These are phyloP conservation scores for Cruciata laevipes DNA, from an alignment of 257 asterid species.

Conservation along the genomic window DNA sequence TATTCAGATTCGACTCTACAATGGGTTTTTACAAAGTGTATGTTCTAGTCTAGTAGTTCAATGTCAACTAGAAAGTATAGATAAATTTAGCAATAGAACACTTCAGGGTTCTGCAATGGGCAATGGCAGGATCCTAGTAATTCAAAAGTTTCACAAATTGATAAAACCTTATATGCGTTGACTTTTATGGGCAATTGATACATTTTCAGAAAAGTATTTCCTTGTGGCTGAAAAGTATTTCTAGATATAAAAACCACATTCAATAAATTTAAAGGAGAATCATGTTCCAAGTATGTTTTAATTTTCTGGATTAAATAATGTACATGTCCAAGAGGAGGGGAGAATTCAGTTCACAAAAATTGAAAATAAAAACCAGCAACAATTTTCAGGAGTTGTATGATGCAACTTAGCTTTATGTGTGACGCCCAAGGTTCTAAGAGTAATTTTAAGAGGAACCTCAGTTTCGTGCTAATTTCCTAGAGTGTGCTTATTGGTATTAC, in stretches of 20 bases:
- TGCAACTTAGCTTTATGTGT: neutral
- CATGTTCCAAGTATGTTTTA: neutral
- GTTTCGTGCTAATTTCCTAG: neutral
- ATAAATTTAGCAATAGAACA: neutral
- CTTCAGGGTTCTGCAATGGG: neutral
- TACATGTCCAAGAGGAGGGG: neutral
- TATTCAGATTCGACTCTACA: conserved; percentile 1
- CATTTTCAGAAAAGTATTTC: too few species aligned
- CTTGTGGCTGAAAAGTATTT: neutral
- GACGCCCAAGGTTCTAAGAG: neutral
- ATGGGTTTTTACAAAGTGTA: neutral
- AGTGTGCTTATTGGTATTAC: too few species aligned
- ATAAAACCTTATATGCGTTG: conserved; percentile 1
- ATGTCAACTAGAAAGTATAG: neutral
- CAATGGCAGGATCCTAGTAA: neutral
- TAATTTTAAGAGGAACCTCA: neutral
- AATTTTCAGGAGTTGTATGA: too few species aligned
- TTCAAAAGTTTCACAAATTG: neutral
- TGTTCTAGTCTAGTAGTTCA: neutral
- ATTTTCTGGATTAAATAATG: neutral
- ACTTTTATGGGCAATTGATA: neutral
- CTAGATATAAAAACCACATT: neutral
- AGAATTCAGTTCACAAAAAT: too few species aligned
- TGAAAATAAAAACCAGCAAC: too few species aligned
- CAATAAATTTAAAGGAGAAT: neutral